Percentiles rank a stretch among this genome's conserved stretches.
phyloP scores from a whole-genome alignment of 345 rosid genomes.

The Ceriops zippeliana region DNA sequence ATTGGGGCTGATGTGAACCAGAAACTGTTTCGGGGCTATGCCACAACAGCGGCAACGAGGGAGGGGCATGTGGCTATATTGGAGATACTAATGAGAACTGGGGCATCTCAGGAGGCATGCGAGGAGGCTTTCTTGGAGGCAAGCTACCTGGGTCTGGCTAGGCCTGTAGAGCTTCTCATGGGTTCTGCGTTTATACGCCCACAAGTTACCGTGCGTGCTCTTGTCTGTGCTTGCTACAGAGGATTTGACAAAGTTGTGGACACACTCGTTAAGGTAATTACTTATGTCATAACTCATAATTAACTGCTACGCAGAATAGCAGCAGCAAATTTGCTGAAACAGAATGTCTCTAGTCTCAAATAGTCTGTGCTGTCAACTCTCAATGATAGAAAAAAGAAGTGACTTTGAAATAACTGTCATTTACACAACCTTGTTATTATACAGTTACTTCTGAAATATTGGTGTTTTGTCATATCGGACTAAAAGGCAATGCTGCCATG shows the following conservation, averaged over 20 bases:
- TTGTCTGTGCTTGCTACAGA: conserved; percentile 26
- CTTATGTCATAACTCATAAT: background rate
- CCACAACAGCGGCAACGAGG: conserved; percentile 29
- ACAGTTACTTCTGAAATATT: background rate
- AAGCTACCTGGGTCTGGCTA: conserved; percentile 22
- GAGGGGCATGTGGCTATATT: conserved; percentile 26
- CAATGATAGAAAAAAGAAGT: background rate
- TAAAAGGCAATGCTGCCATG: background rate
- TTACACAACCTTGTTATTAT: background rate
- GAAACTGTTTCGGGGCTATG: conserved; percentile 29
- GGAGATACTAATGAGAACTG: conserved; percentile 19
- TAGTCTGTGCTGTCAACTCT: background rate
- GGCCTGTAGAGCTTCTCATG: conserved; percentile 18
- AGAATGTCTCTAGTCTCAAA: too few relatives aligned
- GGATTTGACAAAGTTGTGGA: conserved; percentile 26
- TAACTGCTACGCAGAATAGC: background rate
- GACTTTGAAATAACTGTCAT: background rate
- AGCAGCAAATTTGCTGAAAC: too few relatives aligned
- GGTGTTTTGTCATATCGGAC: conserved; percentile 4
- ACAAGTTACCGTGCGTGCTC: conserved; percentile 24
- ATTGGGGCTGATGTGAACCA: conserved; percentile 26
- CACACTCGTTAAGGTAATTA: conserved; percentile 23
- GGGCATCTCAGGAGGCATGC: conserved; percentile 33
- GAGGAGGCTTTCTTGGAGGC: conserved; percentile 31
- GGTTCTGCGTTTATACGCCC: conserved; percentile 26